These are phyloP conservation scores for Penicillium concentricum DNA, from an alignment of 2,329 filamentous ascomycete species.

Conservation along the genomic window DNA sequence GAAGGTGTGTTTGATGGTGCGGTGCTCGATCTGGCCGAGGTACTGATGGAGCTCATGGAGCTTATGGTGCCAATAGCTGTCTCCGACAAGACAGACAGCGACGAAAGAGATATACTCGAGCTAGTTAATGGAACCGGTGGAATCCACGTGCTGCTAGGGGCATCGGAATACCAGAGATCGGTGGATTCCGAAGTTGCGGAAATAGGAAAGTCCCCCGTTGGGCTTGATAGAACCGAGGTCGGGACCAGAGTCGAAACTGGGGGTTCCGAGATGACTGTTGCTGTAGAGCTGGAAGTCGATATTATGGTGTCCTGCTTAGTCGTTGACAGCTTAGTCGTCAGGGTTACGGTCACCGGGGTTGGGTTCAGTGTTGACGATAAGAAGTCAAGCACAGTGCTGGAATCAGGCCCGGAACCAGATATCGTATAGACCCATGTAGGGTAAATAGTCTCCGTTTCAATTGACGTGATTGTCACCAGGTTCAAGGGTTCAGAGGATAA, in stretches of 20 bases:
- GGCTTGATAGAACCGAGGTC: neutral
- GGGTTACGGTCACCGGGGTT: neutral
- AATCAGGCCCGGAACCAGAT: neutral
- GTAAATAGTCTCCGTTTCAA: conserved; percentile 3
- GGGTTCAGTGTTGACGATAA: neutral
- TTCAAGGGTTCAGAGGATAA: neutral
- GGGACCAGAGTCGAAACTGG: neutral
- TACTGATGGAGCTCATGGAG: neutral
- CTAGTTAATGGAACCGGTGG: neutral
- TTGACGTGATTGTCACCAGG: conserved; percentile 1
- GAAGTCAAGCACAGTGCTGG: neutral
- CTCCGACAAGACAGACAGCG: neutral
- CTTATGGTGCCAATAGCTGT: neutral
- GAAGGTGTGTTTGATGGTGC: neutral
- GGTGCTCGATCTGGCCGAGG: neutral
- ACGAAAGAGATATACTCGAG: neutral
- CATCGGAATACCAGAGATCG: neutral
- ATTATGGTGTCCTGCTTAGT: neutral
- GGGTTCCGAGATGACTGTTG: neutral
- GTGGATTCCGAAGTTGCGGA: neutral
- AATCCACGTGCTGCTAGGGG: neutral
- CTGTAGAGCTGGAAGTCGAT: neutral
- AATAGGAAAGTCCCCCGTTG: neutral
- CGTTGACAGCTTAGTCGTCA: neutral
- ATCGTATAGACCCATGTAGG: conserved; percentile 7